Evolutionary conservation across 306 rosid species (phyloP).

Genomic region (Begonia masoniana): DNA sequence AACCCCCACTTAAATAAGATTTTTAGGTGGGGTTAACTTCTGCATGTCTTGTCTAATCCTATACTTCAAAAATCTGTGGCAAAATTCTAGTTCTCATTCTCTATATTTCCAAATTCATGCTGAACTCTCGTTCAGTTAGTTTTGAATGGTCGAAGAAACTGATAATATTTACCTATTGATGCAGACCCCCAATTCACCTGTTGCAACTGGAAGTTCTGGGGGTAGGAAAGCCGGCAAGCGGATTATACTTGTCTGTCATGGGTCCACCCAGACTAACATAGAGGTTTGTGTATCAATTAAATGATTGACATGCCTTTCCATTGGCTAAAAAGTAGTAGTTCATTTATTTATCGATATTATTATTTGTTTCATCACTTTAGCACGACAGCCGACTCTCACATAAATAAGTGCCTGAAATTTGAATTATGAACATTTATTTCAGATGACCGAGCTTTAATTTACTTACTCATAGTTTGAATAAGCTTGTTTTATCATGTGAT

Average conservation of each 20-base stretch:
- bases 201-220: constrained; percentile 59
- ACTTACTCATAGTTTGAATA: constrained; percentile 10
- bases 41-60: background rate
- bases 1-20: constrained; percentile 9
- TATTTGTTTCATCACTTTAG: too few relatives aligned
- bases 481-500: constrained; percentile 18
- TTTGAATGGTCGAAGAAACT: background rate
- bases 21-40: background rate
- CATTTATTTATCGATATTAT: too few relatives aligned
- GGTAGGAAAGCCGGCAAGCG: constrained; percentile 56
- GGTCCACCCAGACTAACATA: constrained; percentile 41
- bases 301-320: constrained; percentile 4
- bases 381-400: too few relatives aligned
- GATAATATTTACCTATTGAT: constrained; percentile 19
- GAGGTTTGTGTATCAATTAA: constrained; percentile 30
- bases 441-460: background rate
- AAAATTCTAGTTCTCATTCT: background rate
- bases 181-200: constrained; percentile 97
- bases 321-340: background rate
- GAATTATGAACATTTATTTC: background rate
- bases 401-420: too few relatives aligned
- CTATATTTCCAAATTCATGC: background rate
- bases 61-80: background rate
- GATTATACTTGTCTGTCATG: constrained; percentile 69
- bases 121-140: background rate